phyloP scores from a whole-genome alignment of 176 grass and related monocot genomes.

The Cenchrus fungigraminus region DNA sequence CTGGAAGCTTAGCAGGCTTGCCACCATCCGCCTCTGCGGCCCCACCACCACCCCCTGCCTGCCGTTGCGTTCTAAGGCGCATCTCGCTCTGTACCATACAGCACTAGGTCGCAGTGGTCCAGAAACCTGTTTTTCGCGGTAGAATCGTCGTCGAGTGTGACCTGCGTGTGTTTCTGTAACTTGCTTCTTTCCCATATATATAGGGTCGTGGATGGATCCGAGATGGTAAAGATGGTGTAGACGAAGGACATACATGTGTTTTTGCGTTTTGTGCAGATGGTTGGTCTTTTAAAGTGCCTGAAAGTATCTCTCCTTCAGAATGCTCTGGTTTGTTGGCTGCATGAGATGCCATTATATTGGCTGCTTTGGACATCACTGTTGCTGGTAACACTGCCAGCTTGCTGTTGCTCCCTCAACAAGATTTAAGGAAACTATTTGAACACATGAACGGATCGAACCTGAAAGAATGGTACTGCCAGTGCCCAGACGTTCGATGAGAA shows the following conservation, averaged over 20 bases:
- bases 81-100: slow-evolving; percentile 23
- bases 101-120: slow-evolving; percentile 12
- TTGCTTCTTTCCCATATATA: slow-evolving; percentile 45
- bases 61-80: background rate
- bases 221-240: slow-evolving; percentile 11
- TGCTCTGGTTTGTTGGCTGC: background rate
- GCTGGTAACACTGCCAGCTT: too few species aligned
- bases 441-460: too few species aligned
- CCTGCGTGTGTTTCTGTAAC: slow-evolving; percentile 40
- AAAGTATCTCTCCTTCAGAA: background rate
- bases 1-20: slow-evolving; percentile 56
- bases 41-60: background rate
- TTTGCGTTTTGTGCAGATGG: slow-evolving; percentile 1
- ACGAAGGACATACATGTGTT: slow-evolving; percentile 13
- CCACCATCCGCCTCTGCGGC: background rate
- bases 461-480: too few species aligned
- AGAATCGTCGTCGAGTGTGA: background rate
- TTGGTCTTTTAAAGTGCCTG: background rate
- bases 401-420: too few species aligned
- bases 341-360: background rate
- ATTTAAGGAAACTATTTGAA: too few species aligned
- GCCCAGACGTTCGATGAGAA: too few species aligned
- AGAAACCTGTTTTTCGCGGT: slow-evolving; percentile 6
- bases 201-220: slow-evolving; percentile 12
- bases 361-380: background rate